Evolutionary conservation across 148 eudicot species (phyloP).

Genomic region (Mesembryanthemum crystallinum): DNA sequence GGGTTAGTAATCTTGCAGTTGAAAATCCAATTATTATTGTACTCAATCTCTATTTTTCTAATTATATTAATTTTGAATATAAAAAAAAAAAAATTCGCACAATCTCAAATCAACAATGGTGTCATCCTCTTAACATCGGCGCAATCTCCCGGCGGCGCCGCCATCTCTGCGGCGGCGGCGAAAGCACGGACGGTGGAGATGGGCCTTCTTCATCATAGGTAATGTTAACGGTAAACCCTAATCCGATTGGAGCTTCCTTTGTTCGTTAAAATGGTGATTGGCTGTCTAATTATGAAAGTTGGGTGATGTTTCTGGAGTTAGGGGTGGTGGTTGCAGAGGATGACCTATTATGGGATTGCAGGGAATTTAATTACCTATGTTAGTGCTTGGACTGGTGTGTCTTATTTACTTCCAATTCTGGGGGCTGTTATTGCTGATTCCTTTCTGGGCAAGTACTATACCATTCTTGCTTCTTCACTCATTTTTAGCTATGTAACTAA

Average conservation of each 20-base stretch:
- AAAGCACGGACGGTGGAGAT: constrained; percentile 55
- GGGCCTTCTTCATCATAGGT: constrained; percentile 65
- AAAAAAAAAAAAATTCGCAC: too few species aligned
- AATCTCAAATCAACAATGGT: too few species aligned
- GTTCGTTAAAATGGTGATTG: too few species aligned
- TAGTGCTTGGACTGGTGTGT: constrained; percentile 44
- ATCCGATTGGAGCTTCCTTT: not conserved
- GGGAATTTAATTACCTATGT: constrained; percentile 37
- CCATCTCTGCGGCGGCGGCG: too few species aligned
- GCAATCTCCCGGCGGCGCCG: too few species aligned
- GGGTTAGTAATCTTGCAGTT: too few species aligned
- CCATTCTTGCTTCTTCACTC: constrained; percentile 37
- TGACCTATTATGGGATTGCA: constrained; percentile 32
- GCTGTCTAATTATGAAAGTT: not conserved
- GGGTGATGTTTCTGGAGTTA: not conserved
- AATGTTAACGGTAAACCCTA: not conserved
- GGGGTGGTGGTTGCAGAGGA: constrained; percentile 37
- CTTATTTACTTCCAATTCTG: constrained; percentile 35
- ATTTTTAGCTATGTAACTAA: not conserved
- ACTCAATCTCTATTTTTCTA: too few species aligned
- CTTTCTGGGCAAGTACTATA: constrained; percentile 37
- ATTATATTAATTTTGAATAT: too few species aligned
- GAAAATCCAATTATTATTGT: too few species aligned
- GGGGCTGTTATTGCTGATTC: constrained; percentile 55
- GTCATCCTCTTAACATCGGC: too few species aligned